phyloP scores from a whole-genome alignment of 805 yeast species.

The Grigorovia transvaalensis region DNA sequence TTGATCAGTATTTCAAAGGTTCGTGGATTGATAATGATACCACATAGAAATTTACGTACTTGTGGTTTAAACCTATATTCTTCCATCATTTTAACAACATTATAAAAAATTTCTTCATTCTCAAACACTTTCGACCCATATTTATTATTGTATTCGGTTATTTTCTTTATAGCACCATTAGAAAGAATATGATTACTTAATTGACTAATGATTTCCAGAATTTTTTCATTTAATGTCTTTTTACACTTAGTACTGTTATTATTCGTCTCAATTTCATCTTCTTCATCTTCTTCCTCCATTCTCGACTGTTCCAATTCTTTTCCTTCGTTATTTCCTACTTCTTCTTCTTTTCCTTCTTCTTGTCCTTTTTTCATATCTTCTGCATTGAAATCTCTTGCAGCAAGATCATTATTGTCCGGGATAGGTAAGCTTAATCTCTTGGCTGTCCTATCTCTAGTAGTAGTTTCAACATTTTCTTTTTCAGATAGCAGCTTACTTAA shows the following conservation, averaged over 20 bases:
- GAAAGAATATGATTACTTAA: conserved; percentile 46
- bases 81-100: conserved; percentile 41
- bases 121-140: conserved; percentile 43
- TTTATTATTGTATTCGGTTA: conserved; percentile 42
- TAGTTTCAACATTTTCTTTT: conserved; percentile 14
- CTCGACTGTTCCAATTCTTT: neutral
- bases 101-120: conserved; percentile 43
- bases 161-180: conserved; percentile 45
- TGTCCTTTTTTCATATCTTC: neutral
- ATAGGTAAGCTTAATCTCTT: no score
- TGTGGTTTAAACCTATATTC: conserved; percentile 51
- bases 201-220: conserved; percentile 36
- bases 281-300: neutral
- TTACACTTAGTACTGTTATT: conserved; percentile 1
- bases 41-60: conserved; percentile 55
- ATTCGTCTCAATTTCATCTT: neutral
- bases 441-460: neutral
- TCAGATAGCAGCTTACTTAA: conserved; percentile 18
- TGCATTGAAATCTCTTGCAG: neutral
- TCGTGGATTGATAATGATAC: conserved; percentile 44
- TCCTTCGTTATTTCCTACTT: neutral
- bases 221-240: conserved; percentile 23
- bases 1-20: conserved; percentile 43
- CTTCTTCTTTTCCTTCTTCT: neutral
- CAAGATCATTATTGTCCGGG: no score